A percentile compares a stretch with the other conserved stretches of the same genome.
Evolutionary conservation across 768 basidiomycete genomes (phyloP).

Genomic region (Candolleomyces efflorescens): DNA sequence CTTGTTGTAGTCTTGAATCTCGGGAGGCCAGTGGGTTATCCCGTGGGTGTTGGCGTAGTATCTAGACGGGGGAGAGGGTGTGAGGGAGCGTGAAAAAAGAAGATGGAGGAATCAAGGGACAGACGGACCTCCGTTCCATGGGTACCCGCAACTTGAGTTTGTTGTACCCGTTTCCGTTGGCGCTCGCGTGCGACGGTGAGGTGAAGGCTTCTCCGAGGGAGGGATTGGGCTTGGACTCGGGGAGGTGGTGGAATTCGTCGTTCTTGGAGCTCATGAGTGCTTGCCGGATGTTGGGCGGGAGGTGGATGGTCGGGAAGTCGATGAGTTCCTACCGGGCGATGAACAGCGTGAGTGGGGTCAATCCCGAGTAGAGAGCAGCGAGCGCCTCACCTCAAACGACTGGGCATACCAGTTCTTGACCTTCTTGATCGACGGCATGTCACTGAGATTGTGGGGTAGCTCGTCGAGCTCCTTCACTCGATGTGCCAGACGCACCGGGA

Average conservation of each 20-base stretch:
- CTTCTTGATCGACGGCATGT: slow-evolving; percentile 89
- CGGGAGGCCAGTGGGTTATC: slow-evolving; percentile 76
- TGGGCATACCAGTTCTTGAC: slow-evolving; percentile 99
- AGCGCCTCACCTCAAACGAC: slow-evolving; percentile 79
- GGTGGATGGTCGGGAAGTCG: slow-evolving; percentile 71
- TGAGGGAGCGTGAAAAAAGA: slow-evolving; percentile 6
- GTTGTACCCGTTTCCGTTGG: slow-evolving; percentile 44
- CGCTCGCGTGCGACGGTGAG: slow-evolving; percentile 22
- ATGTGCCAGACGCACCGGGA: slow-evolving; percentile 93
- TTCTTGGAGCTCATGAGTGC: slow-evolving; percentile 51
- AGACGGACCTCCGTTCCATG: slow-evolving; percentile 70
- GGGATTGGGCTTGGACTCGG: slow-evolving; percentile 79
- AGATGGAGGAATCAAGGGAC: background rate
- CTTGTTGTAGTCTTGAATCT: slow-evolving; percentile 89
- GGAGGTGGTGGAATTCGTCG: slow-evolving; percentile 44
- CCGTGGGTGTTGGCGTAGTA: slow-evolving; percentile 79
- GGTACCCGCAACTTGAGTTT: slow-evolving; percentile 73
- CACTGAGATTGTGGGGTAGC: slow-evolving; percentile 85
- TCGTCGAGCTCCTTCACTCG: slow-evolving; percentile 94
- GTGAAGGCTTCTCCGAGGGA: slow-evolving; percentile 38
- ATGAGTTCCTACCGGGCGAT: slow-evolving; percentile 70
- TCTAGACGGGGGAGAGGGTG: slow-evolving; percentile 37
- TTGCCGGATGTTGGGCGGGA: slow-evolving; percentile 64
- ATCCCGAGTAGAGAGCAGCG: background rate
- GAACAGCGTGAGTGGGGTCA: slow-evolving; percentile 7